These are phyloP conservation scores for Jackrogersella minutella DNA, from an alignment of 495 filamentous ascomycete species.

Conservation along the genomic window DNA sequence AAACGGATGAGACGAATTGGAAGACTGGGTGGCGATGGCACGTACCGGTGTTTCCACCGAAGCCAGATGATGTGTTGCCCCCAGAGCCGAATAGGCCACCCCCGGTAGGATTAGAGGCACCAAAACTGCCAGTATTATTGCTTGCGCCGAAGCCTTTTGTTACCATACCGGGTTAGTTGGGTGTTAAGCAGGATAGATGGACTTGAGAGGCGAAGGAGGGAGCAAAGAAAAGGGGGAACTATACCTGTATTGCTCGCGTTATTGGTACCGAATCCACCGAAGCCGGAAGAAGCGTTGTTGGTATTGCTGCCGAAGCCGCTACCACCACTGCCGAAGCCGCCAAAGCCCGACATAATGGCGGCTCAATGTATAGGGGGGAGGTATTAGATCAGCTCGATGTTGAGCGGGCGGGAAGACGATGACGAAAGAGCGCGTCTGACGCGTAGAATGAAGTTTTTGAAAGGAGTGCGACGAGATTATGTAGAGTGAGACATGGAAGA, in stretches of 20 bases:
- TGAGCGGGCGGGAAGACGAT: conserved; percentile 17
- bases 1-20: neutral
- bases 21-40: conserved; percentile 53
- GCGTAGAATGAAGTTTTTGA: conserved; percentile 33
- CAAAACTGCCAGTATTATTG: conserved; percentile 54
- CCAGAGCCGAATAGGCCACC: conserved; percentile 57
- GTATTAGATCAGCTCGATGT: conserved; percentile 14
- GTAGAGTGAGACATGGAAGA: conserved; percentile 43
- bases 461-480: conserved; percentile 28
- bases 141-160: conserved; percentile 58
- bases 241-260: conserved; percentile 42
- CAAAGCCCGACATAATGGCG: conserved; percentile 58
- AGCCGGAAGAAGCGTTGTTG: conserved; percentile 63
- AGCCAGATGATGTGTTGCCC: conserved; percentile 36
- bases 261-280: conserved; percentile 53
- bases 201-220: conserved; percentile 13
- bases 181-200: conserved; percentile 38
- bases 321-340: conserved; percentile 43
- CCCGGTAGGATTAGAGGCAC: conserved; percentile 43
- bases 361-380: conserved; percentile 23
- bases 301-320: conserved; percentile 57
- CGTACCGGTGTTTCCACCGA: conserved; percentile 49
- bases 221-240: conserved; percentile 21
- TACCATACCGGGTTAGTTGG: conserved; percentile 48
- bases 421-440: conserved; percentile 40